Evolutionary conservation across 768 basidiomycete genomes (phyloP).

Genomic region (Podaxis carcinomalis): DNA sequence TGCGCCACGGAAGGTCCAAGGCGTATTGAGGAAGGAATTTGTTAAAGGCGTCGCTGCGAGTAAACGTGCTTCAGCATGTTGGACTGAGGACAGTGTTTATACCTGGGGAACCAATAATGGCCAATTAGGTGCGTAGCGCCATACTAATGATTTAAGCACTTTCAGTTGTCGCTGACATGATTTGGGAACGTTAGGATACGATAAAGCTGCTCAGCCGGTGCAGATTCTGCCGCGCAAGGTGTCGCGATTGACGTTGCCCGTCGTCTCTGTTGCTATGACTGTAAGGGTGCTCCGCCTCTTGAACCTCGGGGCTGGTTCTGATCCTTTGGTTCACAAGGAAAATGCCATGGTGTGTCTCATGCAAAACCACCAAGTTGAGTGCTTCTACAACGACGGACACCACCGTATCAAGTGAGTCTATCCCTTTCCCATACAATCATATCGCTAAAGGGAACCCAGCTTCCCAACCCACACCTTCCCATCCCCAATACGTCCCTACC

Average conservation of each 20-base stretch:
- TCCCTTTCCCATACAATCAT: background rate
- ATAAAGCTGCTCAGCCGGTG: conserved; percentile 65
- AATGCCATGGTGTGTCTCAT: conserved; percentile 79
- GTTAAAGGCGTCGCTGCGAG: conserved; percentile 84
- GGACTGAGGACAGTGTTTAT: conserved; percentile 68
- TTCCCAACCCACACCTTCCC: conserved; percentile 81
- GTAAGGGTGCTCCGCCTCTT: conserved; percentile 33
- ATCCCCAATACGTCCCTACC: conserved; percentile 69
- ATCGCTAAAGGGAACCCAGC: conserved; percentile 26
- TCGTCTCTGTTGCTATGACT: conserved; percentile 70
- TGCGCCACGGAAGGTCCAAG: conserved; percentile 69
- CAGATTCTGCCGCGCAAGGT: conserved; percentile 80
- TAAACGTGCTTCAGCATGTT: conserved; percentile 84
- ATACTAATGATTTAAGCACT: background rate
- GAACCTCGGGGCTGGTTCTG: background rate
- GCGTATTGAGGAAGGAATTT: conserved; percentile 70
- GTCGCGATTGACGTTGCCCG: conserved; percentile 66
- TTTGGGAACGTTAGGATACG: conserved; percentile 53
- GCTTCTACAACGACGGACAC: conserved; percentile 72
- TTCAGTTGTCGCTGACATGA: background rate
- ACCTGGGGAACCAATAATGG: conserved; percentile 95
- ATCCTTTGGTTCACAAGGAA: conserved; percentile 45
- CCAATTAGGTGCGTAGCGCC: conserved; percentile 66
- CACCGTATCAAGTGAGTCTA: conserved; percentile 65
- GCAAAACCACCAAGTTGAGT: conserved; percentile 75